These are phyloP conservation scores for Iris pallida DNA, from an alignment of 116 monocot genomes.

Conservation along the genomic window DNA sequence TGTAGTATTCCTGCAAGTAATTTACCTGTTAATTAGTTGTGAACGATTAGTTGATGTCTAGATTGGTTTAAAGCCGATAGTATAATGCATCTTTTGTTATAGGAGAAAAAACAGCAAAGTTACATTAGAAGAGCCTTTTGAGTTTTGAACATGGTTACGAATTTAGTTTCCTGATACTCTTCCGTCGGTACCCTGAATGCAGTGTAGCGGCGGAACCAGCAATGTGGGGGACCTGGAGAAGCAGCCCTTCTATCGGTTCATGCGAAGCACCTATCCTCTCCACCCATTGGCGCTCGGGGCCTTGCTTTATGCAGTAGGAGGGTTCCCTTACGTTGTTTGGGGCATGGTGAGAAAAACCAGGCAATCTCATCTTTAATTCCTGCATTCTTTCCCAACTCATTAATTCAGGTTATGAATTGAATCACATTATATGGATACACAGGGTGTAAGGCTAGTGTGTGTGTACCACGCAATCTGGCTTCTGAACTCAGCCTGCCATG, in stretches of 20 bases:
- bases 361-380: neutral
- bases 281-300: neutral
- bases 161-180: neutral
- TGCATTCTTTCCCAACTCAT: no score
- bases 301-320: slow-evolving; percentile 9
- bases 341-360: neutral
- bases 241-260: slow-evolving; percentile 16
- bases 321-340: slow-evolving; percentile 3
- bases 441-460: slow-evolving; percentile 2
- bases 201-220: slow-evolving; percentile 9
- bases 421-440: neutral
- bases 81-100: neutral
- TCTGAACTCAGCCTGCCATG: slow-evolving; percentile 6
- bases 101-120: neutral
- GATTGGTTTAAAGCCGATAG: no score
- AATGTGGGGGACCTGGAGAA: slow-evolving; percentile 35
- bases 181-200: neutral
- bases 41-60: no score
- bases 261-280: neutral
- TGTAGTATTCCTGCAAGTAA: no score
- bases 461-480: slow-evolving; percentile 4
- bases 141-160: neutral
- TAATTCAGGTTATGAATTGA: no score
- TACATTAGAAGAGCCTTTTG: neutral
- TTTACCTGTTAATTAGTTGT: no score